Conservation (phyloP, 1,139 yeast genomes). For the Candida pseudoviswanathii region DNA sequence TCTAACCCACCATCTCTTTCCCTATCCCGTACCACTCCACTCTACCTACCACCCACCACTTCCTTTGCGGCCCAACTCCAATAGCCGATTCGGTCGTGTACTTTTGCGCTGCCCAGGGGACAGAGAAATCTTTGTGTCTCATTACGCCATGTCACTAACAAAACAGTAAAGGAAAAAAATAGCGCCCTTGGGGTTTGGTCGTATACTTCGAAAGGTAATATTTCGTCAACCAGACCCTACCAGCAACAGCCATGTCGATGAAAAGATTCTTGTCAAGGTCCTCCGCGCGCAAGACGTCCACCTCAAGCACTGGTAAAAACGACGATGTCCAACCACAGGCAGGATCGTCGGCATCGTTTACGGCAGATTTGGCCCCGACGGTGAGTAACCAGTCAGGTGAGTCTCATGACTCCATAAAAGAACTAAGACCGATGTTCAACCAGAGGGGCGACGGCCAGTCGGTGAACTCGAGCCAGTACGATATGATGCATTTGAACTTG, state of each 20-base stretch:
- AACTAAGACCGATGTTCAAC: slow-evolving; percentile 35
- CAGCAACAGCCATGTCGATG: slow-evolving; percentile 3
- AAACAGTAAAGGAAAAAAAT: neutral
- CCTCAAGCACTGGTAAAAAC: neutral
- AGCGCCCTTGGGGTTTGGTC: neutral
- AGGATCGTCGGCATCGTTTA: neutral
- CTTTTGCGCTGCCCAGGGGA: too few relatives aligned
- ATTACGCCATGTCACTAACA: too few relatives aligned
- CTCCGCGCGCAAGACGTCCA: neutral
- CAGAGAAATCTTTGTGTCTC: too few relatives aligned
- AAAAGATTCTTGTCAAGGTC: slow-evolving; percentile 5
- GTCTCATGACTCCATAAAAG: slow-evolving; percentile 37
- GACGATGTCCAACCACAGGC: neutral
- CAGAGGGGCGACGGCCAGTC: neutral
- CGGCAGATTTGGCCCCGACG: slow-evolving; percentile 16
- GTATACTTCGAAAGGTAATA: neutral
- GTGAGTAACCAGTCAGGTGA: slow-evolving; percentile 31
- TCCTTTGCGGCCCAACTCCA: too few relatives aligned
- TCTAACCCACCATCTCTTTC: too few relatives aligned
- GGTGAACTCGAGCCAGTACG: neutral
- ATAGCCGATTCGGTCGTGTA: too few relatives aligned
- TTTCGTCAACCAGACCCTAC: neutral
- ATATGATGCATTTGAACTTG: slow-evolving; percentile 28
- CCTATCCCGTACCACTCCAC: too few relatives aligned
- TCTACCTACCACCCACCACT: too few relatives aligned